phyloP scores from a whole-genome alignment of 2,329 filamentous ascomycete genomes.

The Fusarium staphyleae region DNA sequence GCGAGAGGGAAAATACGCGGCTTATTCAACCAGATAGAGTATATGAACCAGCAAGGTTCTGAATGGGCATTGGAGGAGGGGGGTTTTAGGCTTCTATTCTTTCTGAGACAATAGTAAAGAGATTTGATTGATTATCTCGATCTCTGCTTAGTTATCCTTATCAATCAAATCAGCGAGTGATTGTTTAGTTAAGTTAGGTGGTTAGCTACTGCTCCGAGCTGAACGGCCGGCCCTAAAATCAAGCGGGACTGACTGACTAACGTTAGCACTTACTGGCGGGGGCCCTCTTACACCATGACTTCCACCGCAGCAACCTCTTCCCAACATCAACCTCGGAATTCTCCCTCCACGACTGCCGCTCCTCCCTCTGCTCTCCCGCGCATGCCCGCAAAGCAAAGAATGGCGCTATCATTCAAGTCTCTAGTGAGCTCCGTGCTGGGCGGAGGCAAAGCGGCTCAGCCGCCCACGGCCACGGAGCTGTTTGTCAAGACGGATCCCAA shows the following conservation, averaged over 20 bases:
- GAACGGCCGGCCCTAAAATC: slow-evolving; percentile 28
- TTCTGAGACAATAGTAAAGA: not conserved
- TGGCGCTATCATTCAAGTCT: slow-evolving; percentile 51
- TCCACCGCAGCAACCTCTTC: not conserved
- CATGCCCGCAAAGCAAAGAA: slow-evolving; percentile 49
- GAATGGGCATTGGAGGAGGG: not conserved
- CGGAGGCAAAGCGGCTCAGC: slow-evolving; percentile 29
- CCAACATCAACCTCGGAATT: slow-evolving; percentile 3
- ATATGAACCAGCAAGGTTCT: slow-evolving; percentile 5
- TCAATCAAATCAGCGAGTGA: no score
- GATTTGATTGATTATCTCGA: no score
- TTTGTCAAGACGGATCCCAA: slow-evolving; percentile 79
- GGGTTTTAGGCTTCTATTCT: not conserved
- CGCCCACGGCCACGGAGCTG: slow-evolving; percentile 55
- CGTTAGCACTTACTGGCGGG: no score
- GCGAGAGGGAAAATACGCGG: slow-evolving; percentile 21
- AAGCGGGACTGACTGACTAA: slow-evolving; percentile 1
- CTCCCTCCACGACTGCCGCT: slow-evolving; percentile 25
- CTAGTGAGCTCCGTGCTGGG: slow-evolving; percentile 45
- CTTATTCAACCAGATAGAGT: not conserved
- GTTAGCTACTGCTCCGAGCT: no score
- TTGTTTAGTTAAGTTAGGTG: no score
- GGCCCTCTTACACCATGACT: slow-evolving; percentile 21
- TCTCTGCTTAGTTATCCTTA: no score
- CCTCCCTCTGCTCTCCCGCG: slow-evolving; percentile 31